These are phyloP conservation scores for Quercus parvula DNA, from an alignment of 306 rosid genomes.

Conservation along the genomic window DNA sequence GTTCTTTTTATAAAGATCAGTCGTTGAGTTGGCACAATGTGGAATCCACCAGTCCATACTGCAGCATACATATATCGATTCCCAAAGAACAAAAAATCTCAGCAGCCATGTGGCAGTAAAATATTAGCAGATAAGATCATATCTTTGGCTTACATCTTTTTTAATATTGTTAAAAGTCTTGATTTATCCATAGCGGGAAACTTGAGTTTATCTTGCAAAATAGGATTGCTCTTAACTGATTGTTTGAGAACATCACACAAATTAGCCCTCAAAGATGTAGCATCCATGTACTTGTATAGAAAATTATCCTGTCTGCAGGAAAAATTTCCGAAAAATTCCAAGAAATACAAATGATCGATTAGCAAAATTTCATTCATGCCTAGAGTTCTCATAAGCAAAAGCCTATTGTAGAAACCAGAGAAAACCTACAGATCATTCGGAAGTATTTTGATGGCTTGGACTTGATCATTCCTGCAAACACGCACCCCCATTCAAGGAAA, in stretches of 20 bases:
- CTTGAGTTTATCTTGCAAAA: conserved; percentile 19
- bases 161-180: conserved; percentile 22
- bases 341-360: too few relatives aligned
- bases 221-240: conserved; percentile 6
- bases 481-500: too few relatives aligned
- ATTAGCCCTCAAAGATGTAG: conserved; percentile 3
- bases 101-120: background rate
- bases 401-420: too few relatives aligned
- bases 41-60: conserved; percentile 27
- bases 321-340: background rate
- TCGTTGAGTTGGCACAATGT: background rate
- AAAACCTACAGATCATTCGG: too few relatives aligned
- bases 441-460: too few relatives aligned
- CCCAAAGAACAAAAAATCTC: background rate
- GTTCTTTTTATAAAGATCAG: background rate
- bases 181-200: conserved; percentile 18
- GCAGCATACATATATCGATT: background rate
- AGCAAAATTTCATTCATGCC: too few relatives aligned
- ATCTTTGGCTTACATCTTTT: conserved; percentile 11
- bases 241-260: conserved; percentile 4
- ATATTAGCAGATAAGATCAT: background rate
- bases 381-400: too few relatives aligned
- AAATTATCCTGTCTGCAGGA: background rate
- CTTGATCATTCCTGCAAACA: too few relatives aligned
- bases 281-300: background rate